Percentiles rank a stretch among this genome's conserved stretches.
Conservation (phyloP, 1,284 basidiomycete genomes). For the Puccinia novopanici region DNA sequence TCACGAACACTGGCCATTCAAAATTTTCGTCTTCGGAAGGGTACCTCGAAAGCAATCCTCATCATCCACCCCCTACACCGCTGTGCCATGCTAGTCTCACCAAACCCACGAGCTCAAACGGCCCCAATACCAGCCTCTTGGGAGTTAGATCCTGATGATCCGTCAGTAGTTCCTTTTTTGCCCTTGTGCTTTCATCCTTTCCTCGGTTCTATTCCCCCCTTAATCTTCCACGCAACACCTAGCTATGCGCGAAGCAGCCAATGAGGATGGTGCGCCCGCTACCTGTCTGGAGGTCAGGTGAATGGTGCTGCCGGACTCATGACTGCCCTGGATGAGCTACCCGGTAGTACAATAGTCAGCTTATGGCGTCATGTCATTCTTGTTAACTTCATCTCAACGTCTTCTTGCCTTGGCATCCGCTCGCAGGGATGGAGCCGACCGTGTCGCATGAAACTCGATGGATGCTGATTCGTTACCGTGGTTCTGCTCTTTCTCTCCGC, state of each 20-base stretch:
- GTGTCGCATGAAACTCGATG: constrained; percentile 24
- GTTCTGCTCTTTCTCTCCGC: not conserved
- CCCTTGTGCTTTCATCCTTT: not conserved
- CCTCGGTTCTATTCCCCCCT: too few species aligned
- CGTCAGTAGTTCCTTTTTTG: constrained; percentile 10
- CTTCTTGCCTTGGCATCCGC: too few species aligned
- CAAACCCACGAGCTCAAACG: constrained; percentile 20
- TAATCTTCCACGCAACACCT: not conserved
- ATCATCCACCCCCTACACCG: too few species aligned
- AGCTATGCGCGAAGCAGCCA: not conserved
- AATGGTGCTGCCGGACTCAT: constrained; percentile 4
- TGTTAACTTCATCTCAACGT: too few species aligned
- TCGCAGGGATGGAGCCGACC: too few species aligned
- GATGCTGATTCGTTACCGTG: not conserved
- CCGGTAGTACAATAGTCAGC: not conserved
- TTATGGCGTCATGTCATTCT: constrained; percentile 50
- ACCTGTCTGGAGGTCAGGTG: not conserved
- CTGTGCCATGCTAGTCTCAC: constrained; percentile 26
- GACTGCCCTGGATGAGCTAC: not conserved
- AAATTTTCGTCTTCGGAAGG: too few species aligned
- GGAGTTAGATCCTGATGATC: constrained; percentile 19
- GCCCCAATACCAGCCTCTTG: not conserved
- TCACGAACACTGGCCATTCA: too few species aligned
- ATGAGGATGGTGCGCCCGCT: not conserved
- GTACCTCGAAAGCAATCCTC: too few species aligned